Evolutionary conservation across 1,284 basidiomycete species (phyloP).

Genomic region (Melampsora americana): DNA sequence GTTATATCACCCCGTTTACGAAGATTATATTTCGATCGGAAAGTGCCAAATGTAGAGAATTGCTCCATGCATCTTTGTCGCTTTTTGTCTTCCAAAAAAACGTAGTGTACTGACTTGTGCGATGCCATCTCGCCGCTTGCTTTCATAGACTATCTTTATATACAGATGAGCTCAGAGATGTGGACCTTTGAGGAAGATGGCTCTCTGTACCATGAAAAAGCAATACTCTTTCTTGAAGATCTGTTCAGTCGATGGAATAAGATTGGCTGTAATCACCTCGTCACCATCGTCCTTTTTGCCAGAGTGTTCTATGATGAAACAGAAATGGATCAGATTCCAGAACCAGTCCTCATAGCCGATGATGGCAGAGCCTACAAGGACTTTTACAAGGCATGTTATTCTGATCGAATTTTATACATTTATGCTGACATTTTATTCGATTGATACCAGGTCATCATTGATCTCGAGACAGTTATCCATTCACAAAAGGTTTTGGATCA

Average conservation of each 20-base stretch:
- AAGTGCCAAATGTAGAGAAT: conserved; percentile 67
- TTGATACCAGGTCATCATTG: conserved; percentile 75
- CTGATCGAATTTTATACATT: background rate
- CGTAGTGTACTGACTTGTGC: background rate
- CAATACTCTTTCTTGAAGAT: conserved; percentile 78
- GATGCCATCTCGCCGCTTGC: background rate
- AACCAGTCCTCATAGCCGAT: conserved; percentile 68
- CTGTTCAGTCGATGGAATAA: conserved; percentile 78
- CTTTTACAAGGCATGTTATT: conserved; percentile 60
- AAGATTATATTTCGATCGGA: conserved; percentile 85
- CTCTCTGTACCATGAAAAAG: conserved; percentile 91
- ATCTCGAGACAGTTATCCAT: conserved; percentile 79
- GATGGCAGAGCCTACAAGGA: conserved; percentile 84
- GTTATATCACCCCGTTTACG: conserved; percentile 74
- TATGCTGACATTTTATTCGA: background rate
- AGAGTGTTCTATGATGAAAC: conserved; percentile 83
- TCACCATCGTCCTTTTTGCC: conserved; percentile 90
- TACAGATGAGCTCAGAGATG: conserved; percentile 90
- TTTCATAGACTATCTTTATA: conserved; percentile 66
- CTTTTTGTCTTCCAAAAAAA: background rate
- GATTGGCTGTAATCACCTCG: conserved; percentile 81
- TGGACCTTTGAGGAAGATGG: conserved; percentile 98
- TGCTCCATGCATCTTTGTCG: background rate
- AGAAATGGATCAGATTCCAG: conserved; percentile 66
- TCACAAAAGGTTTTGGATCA: conserved; percentile 81